These are phyloP conservation scores for Ramalina intermedia DNA, from an alignment of 495 filamentous ascomycete genomes.

Conservation along the genomic window DNA sequence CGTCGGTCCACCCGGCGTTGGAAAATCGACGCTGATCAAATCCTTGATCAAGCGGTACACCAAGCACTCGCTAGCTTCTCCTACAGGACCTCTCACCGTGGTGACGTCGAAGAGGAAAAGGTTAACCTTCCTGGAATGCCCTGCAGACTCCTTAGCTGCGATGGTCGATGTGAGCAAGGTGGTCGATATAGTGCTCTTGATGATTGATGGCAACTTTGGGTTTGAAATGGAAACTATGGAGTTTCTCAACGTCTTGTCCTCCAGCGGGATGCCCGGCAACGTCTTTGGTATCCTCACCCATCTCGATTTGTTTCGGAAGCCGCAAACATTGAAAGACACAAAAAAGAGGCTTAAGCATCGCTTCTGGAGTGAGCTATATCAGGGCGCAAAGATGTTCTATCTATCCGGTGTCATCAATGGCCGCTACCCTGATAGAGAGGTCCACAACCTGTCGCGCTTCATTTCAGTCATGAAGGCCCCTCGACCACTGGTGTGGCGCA, in stretches of 20 bases:
- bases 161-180: constrained; percentile 96
- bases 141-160: constrained; percentile 76
- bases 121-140: constrained; percentile 91
- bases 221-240: constrained; percentile 99
- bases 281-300: constrained; percentile 95
- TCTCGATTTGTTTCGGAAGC: constrained; percentile 87
- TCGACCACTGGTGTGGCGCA: constrained; percentile 87
- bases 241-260: constrained; percentile 78
- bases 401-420: constrained; percentile 91
- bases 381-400: constrained; percentile 93
- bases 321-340: constrained; percentile 70
- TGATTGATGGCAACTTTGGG: constrained; percentile 97
- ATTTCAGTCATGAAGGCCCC: constrained; percentile 98
- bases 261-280: constrained; percentile 93
- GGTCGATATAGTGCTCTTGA: constrained; percentile 85
- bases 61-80: constrained; percentile 82
- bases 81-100: constrained; percentile 82
- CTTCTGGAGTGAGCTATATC: constrained; percentile 92
- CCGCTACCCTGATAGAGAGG: constrained; percentile 88
- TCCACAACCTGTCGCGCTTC: constrained; percentile 89
- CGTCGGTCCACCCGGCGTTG: constrained; percentile 82
- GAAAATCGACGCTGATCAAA: constrained; percentile 72
- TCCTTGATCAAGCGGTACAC: constrained; percentile 88
- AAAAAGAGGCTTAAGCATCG: constrained; percentile 94
- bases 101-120: constrained; percentile 88